Conservation (phyloP, 2,329 filamentous ascomycete genomes). For the Ploettnerulaceae sp. region DNA sequence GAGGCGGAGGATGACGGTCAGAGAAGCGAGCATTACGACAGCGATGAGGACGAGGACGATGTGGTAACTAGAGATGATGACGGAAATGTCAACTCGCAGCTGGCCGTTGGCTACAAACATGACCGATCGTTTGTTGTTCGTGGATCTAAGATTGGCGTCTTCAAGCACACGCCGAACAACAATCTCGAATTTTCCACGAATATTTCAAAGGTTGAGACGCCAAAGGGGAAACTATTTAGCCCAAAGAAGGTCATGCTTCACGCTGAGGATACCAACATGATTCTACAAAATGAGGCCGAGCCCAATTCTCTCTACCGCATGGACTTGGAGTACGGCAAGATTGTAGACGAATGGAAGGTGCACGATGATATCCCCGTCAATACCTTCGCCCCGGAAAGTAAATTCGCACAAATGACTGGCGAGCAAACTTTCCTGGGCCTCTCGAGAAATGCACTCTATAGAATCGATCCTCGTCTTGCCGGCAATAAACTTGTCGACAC, state of each 20-base stretch:
- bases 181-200: slow-evolving; percentile 94
- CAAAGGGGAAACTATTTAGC: slow-evolving; percentile 79
- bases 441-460: slow-evolving; percentile 87
- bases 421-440: slow-evolving; percentile 94
- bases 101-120: slow-evolving; percentile 95
- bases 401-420: slow-evolving; percentile 95
- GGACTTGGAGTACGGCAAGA: slow-evolving; percentile 96
- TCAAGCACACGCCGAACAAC: slow-evolving; percentile 92
- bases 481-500: slow-evolving; percentile 91
- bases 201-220: slow-evolving; percentile 91
- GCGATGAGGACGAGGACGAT: slow-evolving; percentile 76
- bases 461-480: slow-evolving; percentile 83
- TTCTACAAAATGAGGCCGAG: slow-evolving; percentile 47
- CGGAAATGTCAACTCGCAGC: slow-evolving; percentile 83
- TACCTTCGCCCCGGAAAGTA: slow-evolving; percentile 91
- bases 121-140: slow-evolving; percentile 96
- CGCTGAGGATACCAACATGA: slow-evolving; percentile 35
- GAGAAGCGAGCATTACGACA: slow-evolving; percentile 68
- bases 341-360: slow-evolving; percentile 97
- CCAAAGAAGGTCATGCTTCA: slow-evolving; percentile 60
- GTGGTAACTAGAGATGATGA: slow-evolving; percentile 63
- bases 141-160: slow-evolving; percentile 96
- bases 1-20: slow-evolving; percentile 53
- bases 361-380: slow-evolving; percentile 93
- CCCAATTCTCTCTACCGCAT: slow-evolving; percentile 92